These are phyloP conservation scores for Citropsis articulata DNA, from an alignment of 345 rosid species.

Conservation along the genomic window DNA sequence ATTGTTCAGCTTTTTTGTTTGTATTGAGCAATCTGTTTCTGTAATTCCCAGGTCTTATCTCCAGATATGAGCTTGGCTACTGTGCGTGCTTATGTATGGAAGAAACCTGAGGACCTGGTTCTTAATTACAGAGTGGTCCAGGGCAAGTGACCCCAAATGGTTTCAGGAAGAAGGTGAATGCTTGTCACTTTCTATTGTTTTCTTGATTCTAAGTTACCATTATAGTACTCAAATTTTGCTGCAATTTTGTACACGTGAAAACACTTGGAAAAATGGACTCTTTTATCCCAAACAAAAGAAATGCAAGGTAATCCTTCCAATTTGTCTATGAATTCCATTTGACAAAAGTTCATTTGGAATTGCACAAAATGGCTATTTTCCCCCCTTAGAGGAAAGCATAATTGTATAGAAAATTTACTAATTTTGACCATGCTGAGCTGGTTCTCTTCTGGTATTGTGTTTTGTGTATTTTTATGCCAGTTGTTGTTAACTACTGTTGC, in stretches of 20 bases:
- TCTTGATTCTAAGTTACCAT: too few species aligned
- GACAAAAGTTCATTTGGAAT: background rate
- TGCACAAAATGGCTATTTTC: background rate
- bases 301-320: background rate
- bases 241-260: background rate
- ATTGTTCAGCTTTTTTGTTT: background rate
- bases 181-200: background rate
- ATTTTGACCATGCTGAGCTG: background rate
- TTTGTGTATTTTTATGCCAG: background rate
- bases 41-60: constrained; percentile 65
- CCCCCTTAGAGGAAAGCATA: background rate
- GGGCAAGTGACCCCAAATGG: constrained; percentile 54
- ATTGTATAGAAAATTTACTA: background rate
- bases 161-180: constrained; percentile 33
- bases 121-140: constrained; percentile 81
- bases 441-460: background rate
- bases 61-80: constrained; percentile 99
- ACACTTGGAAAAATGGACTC: background rate
- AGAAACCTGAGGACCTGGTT: constrained; percentile 91
- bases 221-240: background rate
- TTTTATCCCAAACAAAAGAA: background rate
- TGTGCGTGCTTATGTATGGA: constrained; percentile 89
- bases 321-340: background rate
- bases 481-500: constrained; percentile 16
- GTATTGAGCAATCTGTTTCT: background rate